Conservation (phyloP, 1,284 basidiomycete genomes). For the Apiotrichum siamense region DNA sequence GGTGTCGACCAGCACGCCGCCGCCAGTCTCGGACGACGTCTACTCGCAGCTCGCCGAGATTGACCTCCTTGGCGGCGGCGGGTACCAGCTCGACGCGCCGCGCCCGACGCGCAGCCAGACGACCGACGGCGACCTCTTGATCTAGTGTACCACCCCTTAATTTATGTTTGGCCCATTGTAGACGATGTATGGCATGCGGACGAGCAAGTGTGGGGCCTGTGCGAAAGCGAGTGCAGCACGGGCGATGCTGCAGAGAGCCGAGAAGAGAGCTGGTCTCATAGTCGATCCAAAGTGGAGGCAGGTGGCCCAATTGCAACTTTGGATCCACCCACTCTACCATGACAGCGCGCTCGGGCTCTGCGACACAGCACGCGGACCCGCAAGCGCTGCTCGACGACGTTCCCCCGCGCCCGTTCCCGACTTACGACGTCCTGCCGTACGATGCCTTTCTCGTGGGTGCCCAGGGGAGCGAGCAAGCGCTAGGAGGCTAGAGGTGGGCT, state of each 20-base stretch:
- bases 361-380: too few species aligned
- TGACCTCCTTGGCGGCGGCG: conserved; percentile 33
- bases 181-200: neutral
- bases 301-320: too few species aligned
- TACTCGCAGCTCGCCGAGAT: conserved; percentile 45
- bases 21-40: conserved; percentile 26
- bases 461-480: too few species aligned
- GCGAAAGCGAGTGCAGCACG: too few species aligned
- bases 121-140: conserved; percentile 35
- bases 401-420: conserved; percentile 7
- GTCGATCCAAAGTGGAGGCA: too few species aligned
- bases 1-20: neutral
- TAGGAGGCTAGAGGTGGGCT: neutral
- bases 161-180: neutral
- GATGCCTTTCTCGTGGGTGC: conserved; percentile 10
- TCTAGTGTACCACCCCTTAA: conserved; percentile 13
- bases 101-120: conserved; percentile 29
- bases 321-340: too few species aligned
- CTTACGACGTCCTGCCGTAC: conserved; percentile 14
- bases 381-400: too few species aligned
- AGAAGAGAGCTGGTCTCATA: too few species aligned
- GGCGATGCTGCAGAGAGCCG: too few species aligned
- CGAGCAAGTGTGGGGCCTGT: too few species aligned
- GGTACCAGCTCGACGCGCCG: conserved; percentile 43
- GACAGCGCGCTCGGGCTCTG: too few species aligned